These are phyloP conservation scores for Saccharomycopsis malanga DNA, from an alignment of 805 yeast species.

Conservation along the genomic window DNA sequence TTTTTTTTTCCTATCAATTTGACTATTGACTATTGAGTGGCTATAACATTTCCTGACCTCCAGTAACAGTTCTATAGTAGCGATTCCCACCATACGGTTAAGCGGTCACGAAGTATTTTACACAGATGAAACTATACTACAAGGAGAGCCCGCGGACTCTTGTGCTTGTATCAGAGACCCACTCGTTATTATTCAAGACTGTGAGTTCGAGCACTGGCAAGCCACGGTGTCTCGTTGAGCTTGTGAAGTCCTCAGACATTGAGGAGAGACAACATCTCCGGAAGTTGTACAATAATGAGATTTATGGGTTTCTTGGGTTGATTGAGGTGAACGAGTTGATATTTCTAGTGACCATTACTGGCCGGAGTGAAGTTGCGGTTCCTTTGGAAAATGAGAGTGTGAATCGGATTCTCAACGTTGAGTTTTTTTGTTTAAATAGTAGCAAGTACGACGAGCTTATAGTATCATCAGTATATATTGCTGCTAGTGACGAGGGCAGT, in stretches of 20 bases:
- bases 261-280: conserved; percentile 32
- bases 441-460: conserved; percentile 58
- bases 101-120: too few relatives aligned
- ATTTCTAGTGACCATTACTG: conserved; percentile 74
- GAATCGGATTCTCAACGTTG: conserved; percentile 75
- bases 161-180: conserved; percentile 37
- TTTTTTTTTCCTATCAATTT: too few relatives aligned
- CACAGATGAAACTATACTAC: conserved; percentile 35
- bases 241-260: conserved; percentile 35
- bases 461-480: background rate
- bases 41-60: too few relatives aligned
- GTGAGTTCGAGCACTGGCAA: conserved; percentile 28
- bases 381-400: conserved; percentile 79
- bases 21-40: too few relatives aligned
- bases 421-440: conserved; percentile 68
- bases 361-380: conserved; percentile 67
- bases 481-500: background rate
- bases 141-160: conserved; percentile 34
- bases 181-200: conserved; percentile 41
- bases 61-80: too few relatives aligned
- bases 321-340: conserved; percentile 61
- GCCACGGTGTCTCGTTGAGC: conserved; percentile 42
- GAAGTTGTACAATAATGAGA: conserved; percentile 38
- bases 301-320: conserved; percentile 73
- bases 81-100: too few relatives aligned